phyloP scores from a whole-genome alignment of 2,329 filamentous ascomycete genomes.

The Xylariomycetidae sp. region DNA sequence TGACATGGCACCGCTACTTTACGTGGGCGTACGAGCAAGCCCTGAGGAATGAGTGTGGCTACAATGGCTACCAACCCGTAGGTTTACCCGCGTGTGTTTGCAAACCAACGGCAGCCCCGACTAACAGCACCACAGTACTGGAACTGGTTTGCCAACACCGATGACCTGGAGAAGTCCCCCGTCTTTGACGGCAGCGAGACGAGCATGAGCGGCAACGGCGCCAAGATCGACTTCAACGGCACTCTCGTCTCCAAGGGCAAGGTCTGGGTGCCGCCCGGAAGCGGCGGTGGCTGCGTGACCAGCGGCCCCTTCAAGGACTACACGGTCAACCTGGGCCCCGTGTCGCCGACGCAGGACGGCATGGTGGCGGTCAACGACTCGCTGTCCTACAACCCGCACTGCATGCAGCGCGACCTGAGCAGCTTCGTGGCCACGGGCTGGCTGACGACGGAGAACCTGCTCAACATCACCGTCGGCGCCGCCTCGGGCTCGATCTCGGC shows the following conservation, averaged over 20 bases:
- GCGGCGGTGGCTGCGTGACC: constrained; percentile 43
- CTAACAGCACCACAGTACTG: constrained; percentile 27
- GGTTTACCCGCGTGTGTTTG: not conserved
- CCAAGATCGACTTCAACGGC: constrained; percentile 10
- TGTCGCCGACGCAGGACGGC: constrained; percentile 14
- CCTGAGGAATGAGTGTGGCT: constrained; percentile 19
- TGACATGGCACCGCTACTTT: constrained; percentile 19
- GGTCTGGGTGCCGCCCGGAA: constrained; percentile 32
- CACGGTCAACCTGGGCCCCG: constrained; percentile 24
- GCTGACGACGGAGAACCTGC: no score
- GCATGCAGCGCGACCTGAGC: constrained; percentile 23
- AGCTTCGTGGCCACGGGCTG: constrained; percentile 16
- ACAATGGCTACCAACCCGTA: constrained; percentile 14
- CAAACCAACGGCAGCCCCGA: not conserved
- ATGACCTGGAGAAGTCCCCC: constrained; percentile 34
- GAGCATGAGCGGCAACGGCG: constrained; percentile 36
- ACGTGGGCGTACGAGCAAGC: constrained; percentile 16
- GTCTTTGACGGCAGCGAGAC: constrained; percentile 42
- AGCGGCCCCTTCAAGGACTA: constrained; percentile 34
- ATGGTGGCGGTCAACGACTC: constrained; percentile 6
- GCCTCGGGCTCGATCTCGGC: constrained; percentile 19
- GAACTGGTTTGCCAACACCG: constrained; percentile 37
- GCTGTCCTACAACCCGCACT: constrained; percentile 29
- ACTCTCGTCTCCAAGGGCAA: constrained; percentile 4
- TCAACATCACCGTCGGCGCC: constrained; percentile 20